phyloP scores from a whole-genome alignment of 129 eudicot species.

The Logfia minima region DNA sequence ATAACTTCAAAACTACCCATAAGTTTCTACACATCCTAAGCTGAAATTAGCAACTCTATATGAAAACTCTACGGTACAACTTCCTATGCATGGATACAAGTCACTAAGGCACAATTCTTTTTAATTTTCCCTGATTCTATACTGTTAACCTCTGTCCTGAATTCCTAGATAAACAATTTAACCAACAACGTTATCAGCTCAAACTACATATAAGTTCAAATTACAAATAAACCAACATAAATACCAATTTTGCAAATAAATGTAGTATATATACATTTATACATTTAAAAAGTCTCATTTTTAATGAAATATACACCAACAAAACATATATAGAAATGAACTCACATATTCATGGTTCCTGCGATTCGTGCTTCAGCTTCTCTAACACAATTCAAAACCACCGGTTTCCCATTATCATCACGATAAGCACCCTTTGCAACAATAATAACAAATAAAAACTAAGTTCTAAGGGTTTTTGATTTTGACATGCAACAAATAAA shows the following conservation, averaged over 20 bases:
- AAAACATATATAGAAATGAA: not conserved
- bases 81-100: constrained; percentile 15
- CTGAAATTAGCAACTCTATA: not conserved
- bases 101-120: constrained; percentile 9
- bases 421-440: constrained; percentile 85
- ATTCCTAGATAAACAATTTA: not conserved
- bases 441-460: not conserved
- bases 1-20: not conserved
- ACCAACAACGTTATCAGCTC: not conserved
- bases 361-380: constrained; percentile 90
- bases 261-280: too few relatives aligned
- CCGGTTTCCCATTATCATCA: constrained; percentile 92
- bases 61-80: constrained; percentile 17
- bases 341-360: constrained; percentile 75
- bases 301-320: not conserved
- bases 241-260: not conserved
- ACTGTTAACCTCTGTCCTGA: not conserved
- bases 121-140: not conserved
- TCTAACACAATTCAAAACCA: constrained; percentile 87
- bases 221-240: not conserved
- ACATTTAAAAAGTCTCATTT: too few relatives aligned
- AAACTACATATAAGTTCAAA: not conserved
- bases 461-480: not conserved
- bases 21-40: constrained; percentile 16
- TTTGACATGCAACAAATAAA: not conserved